Conservation (phyloP, 140 eudicot genomes). For the Cichorium intybus region DNA sequence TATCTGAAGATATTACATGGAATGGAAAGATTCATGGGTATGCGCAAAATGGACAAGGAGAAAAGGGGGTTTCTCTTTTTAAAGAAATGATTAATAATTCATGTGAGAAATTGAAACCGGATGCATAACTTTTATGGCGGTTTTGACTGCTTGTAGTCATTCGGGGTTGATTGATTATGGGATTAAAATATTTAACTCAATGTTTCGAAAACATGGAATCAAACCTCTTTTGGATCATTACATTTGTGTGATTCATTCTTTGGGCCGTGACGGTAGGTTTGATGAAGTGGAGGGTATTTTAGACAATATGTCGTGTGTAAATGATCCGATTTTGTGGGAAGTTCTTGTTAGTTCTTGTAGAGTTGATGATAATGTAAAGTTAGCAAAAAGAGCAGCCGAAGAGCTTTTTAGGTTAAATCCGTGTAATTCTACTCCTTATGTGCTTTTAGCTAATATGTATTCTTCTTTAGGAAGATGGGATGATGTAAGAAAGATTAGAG, state of each 20-base stretch:
- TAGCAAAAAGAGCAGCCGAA: slow-evolving; percentile 66
- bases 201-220: slow-evolving; percentile 48
- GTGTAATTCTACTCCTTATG: slow-evolving; percentile 59
- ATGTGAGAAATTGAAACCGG: slow-evolving; percentile 42
- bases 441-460: slow-evolving; percentile 83
- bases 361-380: slow-evolving; percentile 54
- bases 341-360: slow-evolving; percentile 82
- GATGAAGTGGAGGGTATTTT: slow-evolving; percentile 60
- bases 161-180: slow-evolving; percentile 72
- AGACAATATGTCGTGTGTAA: slow-evolving; percentile 47
- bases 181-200: slow-evolving; percentile 58
- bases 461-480: slow-evolving; percentile 84
- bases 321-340: slow-evolving; percentile 78
- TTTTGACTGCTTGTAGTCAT: slow-evolving; percentile 85
- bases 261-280: slow-evolving; percentile 91
- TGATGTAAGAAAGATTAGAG: slow-evolving; percentile 56
- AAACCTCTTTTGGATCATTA: slow-evolving; percentile 66
- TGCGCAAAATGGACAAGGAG: slow-evolving; percentile 79
- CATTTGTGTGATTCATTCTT: slow-evolving; percentile 69
- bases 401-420: slow-evolving; percentile 66
- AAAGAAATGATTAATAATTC: slow-evolving; percentile 38
- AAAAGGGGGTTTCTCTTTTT: slow-evolving; percentile 56
- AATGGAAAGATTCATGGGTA: slow-evolving; percentile 91
- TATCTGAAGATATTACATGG: no score
- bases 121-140: slow-evolving; percentile 68